phyloP scores from a whole-genome alignment of 257 asterid genomes.

The Scutellaria barbata region DNA sequence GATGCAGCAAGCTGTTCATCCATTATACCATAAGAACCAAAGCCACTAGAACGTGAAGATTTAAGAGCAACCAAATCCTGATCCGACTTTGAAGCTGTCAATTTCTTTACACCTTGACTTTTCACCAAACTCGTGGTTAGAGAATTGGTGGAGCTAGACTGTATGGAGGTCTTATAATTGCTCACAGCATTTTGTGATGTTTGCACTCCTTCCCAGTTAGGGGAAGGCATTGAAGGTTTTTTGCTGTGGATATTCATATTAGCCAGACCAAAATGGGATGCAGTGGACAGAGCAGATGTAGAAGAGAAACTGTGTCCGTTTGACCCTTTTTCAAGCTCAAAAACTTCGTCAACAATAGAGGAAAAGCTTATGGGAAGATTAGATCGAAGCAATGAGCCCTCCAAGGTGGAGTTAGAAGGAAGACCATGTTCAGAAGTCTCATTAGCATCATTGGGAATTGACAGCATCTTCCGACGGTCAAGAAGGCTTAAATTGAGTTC shows the following conservation, averaged over 20 bases:
- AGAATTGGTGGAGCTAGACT: slow-evolving; percentile 67
- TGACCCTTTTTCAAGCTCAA: slow-evolving; percentile 92
- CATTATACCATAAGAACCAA: slow-evolving; percentile 56
- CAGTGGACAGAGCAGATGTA: slow-evolving; percentile 53
- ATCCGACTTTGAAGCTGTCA: slow-evolving; percentile 79
- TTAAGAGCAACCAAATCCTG: slow-evolving; percentile 80
- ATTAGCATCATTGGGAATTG: slow-evolving; percentile 46
- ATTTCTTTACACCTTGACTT: slow-evolving; percentile 54
- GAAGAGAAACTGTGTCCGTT: slow-evolving; percentile 56
- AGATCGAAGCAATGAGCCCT: slow-evolving; percentile 56
- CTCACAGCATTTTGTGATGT: slow-evolving; percentile 45
- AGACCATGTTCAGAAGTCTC: slow-evolving; percentile 57
- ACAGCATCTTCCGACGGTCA: slow-evolving; percentile 56
- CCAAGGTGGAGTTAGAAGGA: slow-evolving; percentile 52
- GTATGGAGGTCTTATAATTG: slow-evolving; percentile 60
- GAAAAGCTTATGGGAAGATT: slow-evolving; percentile 59
- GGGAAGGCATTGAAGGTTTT: slow-evolving; percentile 66
- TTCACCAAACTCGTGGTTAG: slow-evolving; percentile 54
- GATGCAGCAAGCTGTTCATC: slow-evolving; percentile 61
- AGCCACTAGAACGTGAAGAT: slow-evolving; percentile 66
- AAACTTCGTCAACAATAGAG: slow-evolving; percentile 90
- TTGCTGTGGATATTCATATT: slow-evolving; percentile 46
- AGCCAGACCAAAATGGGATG: slow-evolving; percentile 65
- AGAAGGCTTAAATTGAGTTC: slow-evolving; percentile 85
- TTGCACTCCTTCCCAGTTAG: slow-evolving; percentile 69